Base-by-base conservation (phyloP, 1,284 basidiomycete genomes). In the Earliella scabrosa region DNA sequence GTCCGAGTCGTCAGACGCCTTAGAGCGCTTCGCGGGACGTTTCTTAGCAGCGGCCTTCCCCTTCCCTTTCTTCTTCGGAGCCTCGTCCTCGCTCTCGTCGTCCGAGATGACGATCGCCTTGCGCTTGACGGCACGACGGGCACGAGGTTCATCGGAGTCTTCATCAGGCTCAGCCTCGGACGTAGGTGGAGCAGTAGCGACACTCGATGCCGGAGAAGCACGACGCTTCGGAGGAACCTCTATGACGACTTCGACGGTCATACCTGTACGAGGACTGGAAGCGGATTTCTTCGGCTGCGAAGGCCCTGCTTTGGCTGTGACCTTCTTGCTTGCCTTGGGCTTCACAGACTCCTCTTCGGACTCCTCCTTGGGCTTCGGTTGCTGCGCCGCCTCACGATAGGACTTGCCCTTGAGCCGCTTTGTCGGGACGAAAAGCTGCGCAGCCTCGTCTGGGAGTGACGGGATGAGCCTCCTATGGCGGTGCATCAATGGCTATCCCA, bases 361-460 rank as follows among this genome's bases (percentile, higher is more conserved):
- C 18, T 27, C 52, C 32, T 68, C 63, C 51, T 67, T 66, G 31
- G 73, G 68, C 51, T 71, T 63, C 54, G 75, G 68, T 5, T 58
- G 65, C 48, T 78, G 77, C 2, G 75, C 82, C 20, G 83, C 82
- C 21, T 87, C 78, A 41, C 82, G 81, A 66, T 89, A 90, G 6
- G 80, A 76, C 68, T 86, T 88, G 45, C 91, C 92, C 67, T 86
- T 89, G 39, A 92, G 75, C 23, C 91, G 82, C 66, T 91, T 93
- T 16, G 83, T 82, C 4, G 76, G 74, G 1, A 80, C 77, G 41
- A 82, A 77, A 21, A 75, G 72, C 14, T 78, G 74, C 5, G 78
- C 74, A 36, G 78, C 77, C 58, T 78, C 76, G 56, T 79, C 78
- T 63, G 76, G 78, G 81, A 54, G 26, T 55, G 41, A 43, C 36